phyloP scores from a whole-genome alignment of 768 basidiomycete species.

The Amanita muscaria region DNA sequence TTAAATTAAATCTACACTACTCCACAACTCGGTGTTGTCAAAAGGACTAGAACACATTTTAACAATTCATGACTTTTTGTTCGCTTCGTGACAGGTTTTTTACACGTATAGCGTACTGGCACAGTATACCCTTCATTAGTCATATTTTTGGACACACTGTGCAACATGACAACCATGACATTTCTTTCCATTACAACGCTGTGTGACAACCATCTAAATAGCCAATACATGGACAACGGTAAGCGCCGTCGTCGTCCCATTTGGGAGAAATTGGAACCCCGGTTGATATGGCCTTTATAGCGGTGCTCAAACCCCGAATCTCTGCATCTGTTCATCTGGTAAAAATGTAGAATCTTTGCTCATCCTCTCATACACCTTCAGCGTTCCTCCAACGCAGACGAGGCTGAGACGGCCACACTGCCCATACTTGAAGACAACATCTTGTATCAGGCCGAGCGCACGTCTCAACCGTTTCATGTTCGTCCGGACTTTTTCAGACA shows the following conservation, averaged over 20 bases:
- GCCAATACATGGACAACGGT: too few species aligned
- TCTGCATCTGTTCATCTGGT: slow-evolving; percentile 26
- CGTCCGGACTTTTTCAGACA: slow-evolving; percentile 26
- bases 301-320: slow-evolving; percentile 2
- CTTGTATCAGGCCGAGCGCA: slow-evolving; percentile 35
- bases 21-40: neutral
- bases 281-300: too few species aligned
- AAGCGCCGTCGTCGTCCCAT: too few species aligned
- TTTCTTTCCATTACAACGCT: neutral
- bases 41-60: slow-evolving; percentile 3
- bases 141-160: neutral
- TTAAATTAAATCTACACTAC: slow-evolving; percentile 6
- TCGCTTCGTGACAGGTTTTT: neutral
- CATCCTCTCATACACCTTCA: slow-evolving; percentile 44
- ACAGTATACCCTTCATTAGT: slow-evolving; percentile 7
- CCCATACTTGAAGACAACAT: slow-evolving; percentile 43
- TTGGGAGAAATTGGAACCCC: too few species aligned
- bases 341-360: slow-evolving; percentile 30
- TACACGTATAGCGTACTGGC: neutral
- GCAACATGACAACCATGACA: neutral
- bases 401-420: slow-evolving; percentile 44
- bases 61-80: neutral
- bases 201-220: too few species aligned
- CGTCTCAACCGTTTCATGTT: slow-evolving; percentile 28
- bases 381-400: slow-evolving; percentile 36